Conservation (phyloP, 2,329 filamentous ascomycete species). For the Apiospora kogelbergensis region DNA sequence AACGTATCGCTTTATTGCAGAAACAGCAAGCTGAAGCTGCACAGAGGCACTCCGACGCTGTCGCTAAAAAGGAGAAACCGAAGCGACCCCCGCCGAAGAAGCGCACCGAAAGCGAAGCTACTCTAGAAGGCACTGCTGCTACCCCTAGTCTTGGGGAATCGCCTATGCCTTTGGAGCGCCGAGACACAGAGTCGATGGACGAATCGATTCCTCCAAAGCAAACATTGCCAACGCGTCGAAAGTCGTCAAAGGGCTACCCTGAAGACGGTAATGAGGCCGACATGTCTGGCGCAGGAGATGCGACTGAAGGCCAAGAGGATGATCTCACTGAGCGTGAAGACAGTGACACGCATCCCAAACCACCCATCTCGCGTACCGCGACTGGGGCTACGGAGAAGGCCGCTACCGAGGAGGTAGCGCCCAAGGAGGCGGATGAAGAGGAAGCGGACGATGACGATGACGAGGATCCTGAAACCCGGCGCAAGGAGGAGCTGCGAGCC, state of each 20-base stretch:
- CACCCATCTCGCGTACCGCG: constrained; percentile 38
- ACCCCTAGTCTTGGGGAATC: not conserved
- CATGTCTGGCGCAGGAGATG: constrained; percentile 64
- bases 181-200: constrained; percentile 52
- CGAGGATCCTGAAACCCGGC: constrained; percentile 80
- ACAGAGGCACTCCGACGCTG: constrained; percentile 74
- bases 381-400: constrained; percentile 40
- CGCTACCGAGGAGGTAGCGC: constrained; percentile 28
- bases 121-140: constrained; percentile 23
- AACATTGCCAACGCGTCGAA: constrained; percentile 49
- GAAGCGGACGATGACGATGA: constrained; percentile 74
- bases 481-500: constrained; percentile 84
- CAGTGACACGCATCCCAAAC: constrained; percentile 58
- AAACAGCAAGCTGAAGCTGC: constrained; percentile 92
- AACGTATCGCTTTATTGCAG: constrained; percentile 90
- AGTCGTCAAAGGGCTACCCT: constrained; percentile 47
- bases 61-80: constrained; percentile 82
- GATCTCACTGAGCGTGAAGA: constrained; percentile 69
- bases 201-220: constrained; percentile 39
- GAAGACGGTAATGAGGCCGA: constrained; percentile 65
- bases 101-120: constrained; percentile 50
- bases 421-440: constrained; percentile 50
- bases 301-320: constrained; percentile 60
- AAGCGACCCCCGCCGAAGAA: constrained; percentile 76
- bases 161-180: constrained; percentile 41